These are phyloP conservation scores for Cyphellophora attinorum DNA, from an alignment of 2,329 filamentous ascomycete genomes.

Conservation along the genomic window DNA sequence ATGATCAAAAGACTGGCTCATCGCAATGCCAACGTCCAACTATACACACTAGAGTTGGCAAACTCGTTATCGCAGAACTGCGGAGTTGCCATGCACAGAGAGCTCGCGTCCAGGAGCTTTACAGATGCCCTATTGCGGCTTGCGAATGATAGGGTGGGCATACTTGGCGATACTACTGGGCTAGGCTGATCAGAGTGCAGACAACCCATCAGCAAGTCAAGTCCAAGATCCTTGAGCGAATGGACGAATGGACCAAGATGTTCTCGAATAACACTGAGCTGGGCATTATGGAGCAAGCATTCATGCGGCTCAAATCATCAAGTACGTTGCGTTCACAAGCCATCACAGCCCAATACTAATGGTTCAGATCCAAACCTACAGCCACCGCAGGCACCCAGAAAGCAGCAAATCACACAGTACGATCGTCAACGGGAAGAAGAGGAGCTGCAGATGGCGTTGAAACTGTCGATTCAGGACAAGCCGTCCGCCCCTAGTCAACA, in stretches of 20 bases:
- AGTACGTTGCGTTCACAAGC: slow-evolving; percentile 33
- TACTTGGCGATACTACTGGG: slow-evolving; percentile 4
- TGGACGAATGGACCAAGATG: slow-evolving; percentile 95
- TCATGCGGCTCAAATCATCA: slow-evolving; percentile 69
- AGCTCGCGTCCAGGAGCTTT: slow-evolving; percentile 82
- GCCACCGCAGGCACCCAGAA: slow-evolving; percentile 83
- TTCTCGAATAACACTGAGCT: slow-evolving; percentile 81
- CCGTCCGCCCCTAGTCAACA: slow-evolving; percentile 26
- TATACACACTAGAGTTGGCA: slow-evolving; percentile 85
- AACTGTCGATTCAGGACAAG: slow-evolving; percentile 85
- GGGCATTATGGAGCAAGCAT: slow-evolving; percentile 95
- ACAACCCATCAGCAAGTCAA: slow-evolving; percentile 97
- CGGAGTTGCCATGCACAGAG: slow-evolving; percentile 74
- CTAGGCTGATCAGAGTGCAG: slow-evolving; percentile 23
- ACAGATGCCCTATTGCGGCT: slow-evolving; percentile 87
- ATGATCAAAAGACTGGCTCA: slow-evolving; percentile 88
- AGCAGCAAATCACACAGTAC: slow-evolving; percentile 78
- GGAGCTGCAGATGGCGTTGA: slow-evolving; percentile 91
- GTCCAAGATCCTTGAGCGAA: slow-evolving; percentile 90
- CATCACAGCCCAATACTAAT: not conserved
- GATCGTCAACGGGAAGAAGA: slow-evolving; percentile 95
- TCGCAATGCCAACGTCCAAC: slow-evolving; percentile 89
- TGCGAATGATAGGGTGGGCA: slow-evolving; percentile 64
- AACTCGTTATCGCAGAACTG: slow-evolving; percentile 92
- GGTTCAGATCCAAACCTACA: slow-evolving; percentile 72